Evolutionary conservation across 805 yeast genomes (phyloP).

Genomic region (Kuraishia molischiana): DNA sequence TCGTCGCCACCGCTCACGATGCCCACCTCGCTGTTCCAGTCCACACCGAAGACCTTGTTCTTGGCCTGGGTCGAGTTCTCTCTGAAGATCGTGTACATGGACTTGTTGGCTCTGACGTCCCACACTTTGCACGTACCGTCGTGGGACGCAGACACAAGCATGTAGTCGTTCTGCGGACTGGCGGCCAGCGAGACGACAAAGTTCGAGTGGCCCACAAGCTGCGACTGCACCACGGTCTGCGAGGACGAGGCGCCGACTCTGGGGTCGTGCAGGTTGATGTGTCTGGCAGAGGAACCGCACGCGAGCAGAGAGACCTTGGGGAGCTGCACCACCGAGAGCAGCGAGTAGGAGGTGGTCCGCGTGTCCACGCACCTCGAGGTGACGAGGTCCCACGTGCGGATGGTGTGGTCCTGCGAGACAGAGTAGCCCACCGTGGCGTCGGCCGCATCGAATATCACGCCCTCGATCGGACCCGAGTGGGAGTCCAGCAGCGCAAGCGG

Average conservation of each 20-base stretch:
- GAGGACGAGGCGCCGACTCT: conserved; percentile 49
- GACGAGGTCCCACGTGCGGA: conserved; percentile 93
- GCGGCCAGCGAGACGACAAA: conserved; percentile 76
- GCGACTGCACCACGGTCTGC: conserved; percentile 47
- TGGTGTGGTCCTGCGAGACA: conserved; percentile 90
- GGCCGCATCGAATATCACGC: conserved; percentile 57
- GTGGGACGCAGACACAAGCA: conserved; percentile 88
- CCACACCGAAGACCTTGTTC: conserved; percentile 74
- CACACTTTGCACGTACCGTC: conserved; percentile 93
- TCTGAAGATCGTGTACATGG: conserved; percentile 76
- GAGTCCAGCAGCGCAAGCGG: conserved; percentile 74
- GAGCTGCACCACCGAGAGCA: conserved; percentile 65
- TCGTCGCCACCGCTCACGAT: conserved; percentile 92
- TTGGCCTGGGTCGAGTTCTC: conserved; percentile 37
- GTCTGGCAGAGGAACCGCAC: conserved; percentile 97
- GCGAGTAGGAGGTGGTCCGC: conserved; percentile 75
- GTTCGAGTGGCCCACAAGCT: conserved; percentile 82
- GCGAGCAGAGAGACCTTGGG: conserved; percentile 64
- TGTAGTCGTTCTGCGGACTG: conserved; percentile 68
- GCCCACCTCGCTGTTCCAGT: conserved; percentile 74
- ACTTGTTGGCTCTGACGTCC: conserved; percentile 84
- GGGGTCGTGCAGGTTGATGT: conserved; percentile 89
- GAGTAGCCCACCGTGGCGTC: conserved; percentile 86
- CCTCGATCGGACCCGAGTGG: conserved; percentile 84
- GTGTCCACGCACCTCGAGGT: conserved; percentile 83